Base-by-base conservation (phyloP, 495 filamentous ascomycete genomes). In the Penicillium chermesinum region DNA sequence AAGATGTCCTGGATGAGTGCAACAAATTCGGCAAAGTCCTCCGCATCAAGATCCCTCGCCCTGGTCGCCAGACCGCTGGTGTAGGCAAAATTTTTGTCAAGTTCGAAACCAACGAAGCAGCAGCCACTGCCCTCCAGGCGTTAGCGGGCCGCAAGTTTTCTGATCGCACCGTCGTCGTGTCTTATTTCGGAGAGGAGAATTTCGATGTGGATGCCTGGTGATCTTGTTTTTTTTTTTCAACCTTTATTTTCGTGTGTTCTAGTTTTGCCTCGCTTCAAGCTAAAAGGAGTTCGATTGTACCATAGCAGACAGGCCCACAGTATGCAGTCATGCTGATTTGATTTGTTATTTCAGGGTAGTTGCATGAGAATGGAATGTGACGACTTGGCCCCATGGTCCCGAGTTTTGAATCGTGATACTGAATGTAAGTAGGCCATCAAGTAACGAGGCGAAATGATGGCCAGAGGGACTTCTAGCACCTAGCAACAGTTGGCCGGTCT, bases 81-180 rank as follows among this genome's bases (percentile, higher is more conserved):
- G 88, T 96, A 9, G 91, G 91, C 59, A 97, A 97, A 79, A 96
- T 98, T 52, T 98, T 81, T 60, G 81, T 98, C 75, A 96, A 96
- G 69, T 98, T 85, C 58, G 89, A 91, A 39, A 80, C 72, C 2
- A 70, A 80, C 6, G 87, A 90, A 47, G 79, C 82, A 1, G 88
- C 94, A n/a, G 82, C 84, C 41, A 87, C 83, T 57, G 93, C 93
- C 9, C 74, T 97, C 39, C 79, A 83, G 53, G 83, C 89, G 34
- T 77, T 98, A 49, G 94, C 94, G 9, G 93, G 93, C 34, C 78
- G 93, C 43, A 95, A 96, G 64, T 98, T 97, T 61, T 87, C 88
- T 1, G 89, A 96, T 67, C 81, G 93, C 33, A 98, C 93, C 7
- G 93, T 98, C 15, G 94, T 98, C 27, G 88, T 87, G 7, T 96